Conservation (phyloP, 1,284 basidiomycete species). For the Leccinum insolens region DNA sequence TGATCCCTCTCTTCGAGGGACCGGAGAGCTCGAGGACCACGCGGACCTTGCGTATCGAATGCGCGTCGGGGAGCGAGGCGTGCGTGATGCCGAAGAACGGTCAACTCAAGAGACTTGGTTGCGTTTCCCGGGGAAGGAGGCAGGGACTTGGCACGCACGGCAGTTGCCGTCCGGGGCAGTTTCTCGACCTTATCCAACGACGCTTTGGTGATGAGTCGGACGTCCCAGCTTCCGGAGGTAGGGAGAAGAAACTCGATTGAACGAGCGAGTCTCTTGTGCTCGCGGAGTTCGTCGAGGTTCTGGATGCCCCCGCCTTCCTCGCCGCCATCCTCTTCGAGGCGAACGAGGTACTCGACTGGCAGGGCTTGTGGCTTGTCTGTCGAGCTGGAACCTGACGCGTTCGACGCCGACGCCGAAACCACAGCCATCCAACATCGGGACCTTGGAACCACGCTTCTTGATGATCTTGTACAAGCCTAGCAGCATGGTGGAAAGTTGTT, state of each 20-base stretch:
- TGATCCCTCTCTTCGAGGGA: conserved; percentile 63
- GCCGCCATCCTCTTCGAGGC: conserved; percentile 61
- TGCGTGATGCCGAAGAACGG: conserved; percentile 73
- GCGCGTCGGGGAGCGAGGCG: conserved; percentile 68
- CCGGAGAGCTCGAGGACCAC: conserved; percentile 82
- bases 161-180: conserved; percentile 77
- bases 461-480: conserved; percentile 80
- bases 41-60: conserved; percentile 79
- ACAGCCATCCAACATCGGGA: conserved; percentile 79
- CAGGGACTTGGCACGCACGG: conserved; percentile 51
- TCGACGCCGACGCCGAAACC: conserved; percentile 85
- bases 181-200: conserved; percentile 72
- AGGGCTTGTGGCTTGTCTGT: conserved; percentile 69
- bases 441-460: conserved; percentile 68
- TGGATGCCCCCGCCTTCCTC: conserved; percentile 39
- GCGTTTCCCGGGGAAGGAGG: conserved; percentile 38
- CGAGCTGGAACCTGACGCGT: conserved; percentile 75
- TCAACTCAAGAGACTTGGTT: conserved; percentile 51
- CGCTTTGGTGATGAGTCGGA: conserved; percentile 72
- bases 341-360: conserved; percentile 84
- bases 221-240: conserved; percentile 87
- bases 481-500: conserved; percentile 83
- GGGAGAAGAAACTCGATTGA: conserved; percentile 84
- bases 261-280: conserved; percentile 69
- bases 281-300: conserved; percentile 63